Evolutionary conservation across 768 basidiomycete genomes (phyloP), one percentile per base, ranked within the genome.

Genomic region (Mycena sanguinolenta): DNA sequence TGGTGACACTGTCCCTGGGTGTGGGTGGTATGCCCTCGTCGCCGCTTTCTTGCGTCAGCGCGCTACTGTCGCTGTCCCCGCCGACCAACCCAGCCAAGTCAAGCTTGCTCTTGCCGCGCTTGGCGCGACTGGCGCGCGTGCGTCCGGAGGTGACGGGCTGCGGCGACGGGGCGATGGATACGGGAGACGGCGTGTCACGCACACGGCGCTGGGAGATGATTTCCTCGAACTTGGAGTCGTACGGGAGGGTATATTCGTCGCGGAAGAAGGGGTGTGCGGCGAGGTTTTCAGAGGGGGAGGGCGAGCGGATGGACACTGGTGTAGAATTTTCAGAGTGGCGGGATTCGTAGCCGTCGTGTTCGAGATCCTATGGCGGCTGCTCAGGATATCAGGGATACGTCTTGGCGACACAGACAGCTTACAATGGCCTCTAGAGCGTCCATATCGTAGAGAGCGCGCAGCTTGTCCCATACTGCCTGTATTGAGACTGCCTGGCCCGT

Each of bases 11-110:
- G 38, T 88, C 91, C 75, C 88, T 83, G 0, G 90, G 89, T 12
- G 90, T 91, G 28, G 87, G 89, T 7, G 80, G 82, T 30, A 60
- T 58, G 54, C 84, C 88, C 76, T 95, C 94, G 65, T 95, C 94
- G 9, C 90, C 92, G 70, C 92, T 94, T 78, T 95, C 93, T 77
- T 92, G 90, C 4, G 93, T 95, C 75, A 95, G 78, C 30, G 92
- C 94, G 72, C 94, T 95, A 75, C 92, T 93, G 72, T 95, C 94
- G 76, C 94, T 95, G 75, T 95, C 93, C 1, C 93, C 93, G 17
- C 89, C 90, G 2, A 94, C 88, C n/a, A 94, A 79, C 0, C 93
- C 93, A 0, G 92, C 92, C 81, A 91, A 82, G 65, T 90, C 88
- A 9, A 88, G 84, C 73, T 89, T 89, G 27, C 86, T 88, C 70